A percentile compares a stretch with the other conserved stretches of the same genome.
phyloP scores from a whole-genome alignment of 192 early-diverging fungal species.

The Gamsiella multidivaricata region DNA sequence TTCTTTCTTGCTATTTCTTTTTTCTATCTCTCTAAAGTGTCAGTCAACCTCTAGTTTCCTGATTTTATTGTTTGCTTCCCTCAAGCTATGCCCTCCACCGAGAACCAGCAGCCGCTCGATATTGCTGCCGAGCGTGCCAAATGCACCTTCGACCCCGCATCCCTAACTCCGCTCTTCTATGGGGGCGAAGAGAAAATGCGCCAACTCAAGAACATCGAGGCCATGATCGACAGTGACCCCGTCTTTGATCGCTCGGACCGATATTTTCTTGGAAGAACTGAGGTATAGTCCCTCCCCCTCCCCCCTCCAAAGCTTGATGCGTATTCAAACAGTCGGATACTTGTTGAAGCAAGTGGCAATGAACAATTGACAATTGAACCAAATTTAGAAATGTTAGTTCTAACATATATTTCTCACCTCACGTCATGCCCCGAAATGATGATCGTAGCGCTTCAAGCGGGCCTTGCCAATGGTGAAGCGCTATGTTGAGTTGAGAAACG shows the following conservation, averaged over 20 bases:
- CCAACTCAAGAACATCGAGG: slow-evolving; percentile 42
- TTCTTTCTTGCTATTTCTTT: too few relatives aligned
- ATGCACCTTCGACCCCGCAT: slow-evolving; percentile 55
- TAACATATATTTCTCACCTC: neutral
- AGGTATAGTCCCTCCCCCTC: slow-evolving; percentile 55
- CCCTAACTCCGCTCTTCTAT: slow-evolving; percentile 57
- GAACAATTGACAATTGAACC: too few relatives aligned
- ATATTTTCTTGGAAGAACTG: slow-evolving; percentile 62
- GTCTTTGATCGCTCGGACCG: slow-evolving; percentile 59
- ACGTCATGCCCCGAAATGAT: neutral
- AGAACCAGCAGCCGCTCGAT: slow-evolving; percentile 48
- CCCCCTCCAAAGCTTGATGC: too few relatives aligned
- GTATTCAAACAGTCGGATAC: too few relatives aligned
- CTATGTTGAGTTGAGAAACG: slow-evolving; percentile 59
- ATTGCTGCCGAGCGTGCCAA: slow-evolving; percentile 58
- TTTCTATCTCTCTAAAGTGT: too few relatives aligned
- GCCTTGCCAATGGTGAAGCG: slow-evolving; percentile 57
- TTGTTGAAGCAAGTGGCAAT: too few relatives aligned
- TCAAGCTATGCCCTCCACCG: slow-evolving; percentile 20
- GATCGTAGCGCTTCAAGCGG: slow-evolving; percentile 55
- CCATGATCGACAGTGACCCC: slow-evolving; percentile 56
- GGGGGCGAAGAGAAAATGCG: slow-evolving; percentile 53
- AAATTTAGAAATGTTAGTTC: too few relatives aligned
- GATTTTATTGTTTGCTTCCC: too few relatives aligned
- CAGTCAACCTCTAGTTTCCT: too few relatives aligned